Evolutionary conservation across 2,329 filamentous ascomycete species (phyloP), one percentile per base, ranked within the genome.

Genomic region (Aspergillus sclerotialis): DNA sequence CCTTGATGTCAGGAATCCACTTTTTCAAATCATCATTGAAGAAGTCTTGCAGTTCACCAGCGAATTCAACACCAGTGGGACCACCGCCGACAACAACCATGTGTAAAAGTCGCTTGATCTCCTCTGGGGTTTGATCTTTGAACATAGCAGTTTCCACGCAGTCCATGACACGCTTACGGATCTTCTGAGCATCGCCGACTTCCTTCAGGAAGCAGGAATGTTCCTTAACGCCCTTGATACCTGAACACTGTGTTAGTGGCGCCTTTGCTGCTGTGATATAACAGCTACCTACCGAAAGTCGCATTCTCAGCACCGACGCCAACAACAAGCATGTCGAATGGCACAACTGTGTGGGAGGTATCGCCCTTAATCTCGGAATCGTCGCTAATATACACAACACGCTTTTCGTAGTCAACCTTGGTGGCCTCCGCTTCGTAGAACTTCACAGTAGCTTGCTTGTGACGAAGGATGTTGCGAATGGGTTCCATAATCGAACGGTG

Each of bases 401-500:
- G 92, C 67, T 83, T 85, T 51, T 92, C 84, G 48, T 88, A 82
- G 66, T 98, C 92, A 60, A 98, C 86, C 69, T 92, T 90, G 56
- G 84, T 94, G 38, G 87, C 88, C 63, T 96, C 90, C 48, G 92
- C 92, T 75, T 98, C 92, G 75, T 94, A 98, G 76, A 84, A 98
- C 67, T 88, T 92, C 63, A 94, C 92, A 31, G 81, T 76, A 45
- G 86, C 84, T 69, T 86, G 88, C 77, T 96, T 96, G 70, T 92
- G 84, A 57, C 89, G 85, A 50, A 94, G 76, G 63, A 98, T 94
- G 62, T 92, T 87, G 60, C 92, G 87, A 54, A 98, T 83, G 37
- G 92, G 92, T 72, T 98, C 92, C 92, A 98, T 98, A 67, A 98
- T 98, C 58, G 89, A 96, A 62, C 92, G 87, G 72, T 96, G 92